These are phyloP conservation scores for Mucor indicus DNA, from an alignment of 371 early-diverging fungal species.

Conservation along the genomic window DNA sequence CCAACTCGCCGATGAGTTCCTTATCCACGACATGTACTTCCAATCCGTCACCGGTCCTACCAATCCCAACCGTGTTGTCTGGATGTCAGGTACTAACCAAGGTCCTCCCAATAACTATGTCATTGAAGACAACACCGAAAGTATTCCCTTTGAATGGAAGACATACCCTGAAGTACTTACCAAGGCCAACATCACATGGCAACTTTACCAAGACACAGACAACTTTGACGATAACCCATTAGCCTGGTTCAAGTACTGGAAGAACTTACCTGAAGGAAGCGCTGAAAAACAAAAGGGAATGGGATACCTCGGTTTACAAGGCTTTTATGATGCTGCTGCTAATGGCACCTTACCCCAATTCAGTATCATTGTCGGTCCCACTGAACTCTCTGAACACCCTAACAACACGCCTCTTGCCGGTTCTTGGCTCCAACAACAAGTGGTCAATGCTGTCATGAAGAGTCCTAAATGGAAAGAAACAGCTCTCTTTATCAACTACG, in stretches of 20 bases:
- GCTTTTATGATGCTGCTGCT: constrained; percentile 21
- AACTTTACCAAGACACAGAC: constrained; percentile 26
- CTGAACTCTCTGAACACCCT: constrained; percentile 22
- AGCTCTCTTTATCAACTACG: constrained; percentile 29
- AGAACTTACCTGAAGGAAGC: constrained; percentile 15
- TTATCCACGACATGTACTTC: constrained; percentile 29
- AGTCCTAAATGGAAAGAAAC: constrained; percentile 19
- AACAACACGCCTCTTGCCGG: constrained; percentile 27
- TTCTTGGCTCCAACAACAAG: constrained; percentile 28
- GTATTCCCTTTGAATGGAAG: constrained; percentile 11
- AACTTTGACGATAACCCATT: constrained; percentile 18
- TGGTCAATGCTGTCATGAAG: constrained; percentile 28
- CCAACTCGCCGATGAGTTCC: constrained; percentile 25
- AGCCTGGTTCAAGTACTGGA: constrained; percentile 30
- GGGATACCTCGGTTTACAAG: constrained; percentile 25
- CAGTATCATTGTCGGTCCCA: constrained; percentile 16
- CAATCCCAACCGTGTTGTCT: constrained; percentile 26
- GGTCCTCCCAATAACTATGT: constrained; percentile 14
- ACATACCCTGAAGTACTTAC: constrained; percentile 26
- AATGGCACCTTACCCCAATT: constrained; percentile 25
- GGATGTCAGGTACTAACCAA: constrained; percentile 26
- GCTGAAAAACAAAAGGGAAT: constrained; percentile 25
- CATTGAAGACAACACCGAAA: constrained; percentile 25
- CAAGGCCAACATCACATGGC: constrained; percentile 21
- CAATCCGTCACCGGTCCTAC: constrained; percentile 25